Evolutionary conservation across 164 flowering plant genomes (phyloP).

Genomic region (Umbilicus rupestris): DNA sequence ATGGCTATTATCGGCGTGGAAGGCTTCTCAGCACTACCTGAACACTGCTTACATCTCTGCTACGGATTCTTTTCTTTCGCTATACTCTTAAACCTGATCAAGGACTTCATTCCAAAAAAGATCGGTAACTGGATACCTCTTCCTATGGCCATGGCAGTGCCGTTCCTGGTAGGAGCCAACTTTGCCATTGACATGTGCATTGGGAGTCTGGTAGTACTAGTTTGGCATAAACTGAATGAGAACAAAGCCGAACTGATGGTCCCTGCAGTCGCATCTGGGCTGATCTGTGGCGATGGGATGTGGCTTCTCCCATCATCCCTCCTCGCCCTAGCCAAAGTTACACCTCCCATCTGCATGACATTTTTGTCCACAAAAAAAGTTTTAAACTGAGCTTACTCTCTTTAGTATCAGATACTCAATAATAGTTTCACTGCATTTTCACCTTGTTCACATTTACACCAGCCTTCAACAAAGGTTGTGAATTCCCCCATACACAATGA

Average conservation of each 20-base stretch:
- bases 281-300: conserved; percentile 9
- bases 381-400: neutral
- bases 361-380: neutral
- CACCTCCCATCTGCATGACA: conserved; percentile 6
- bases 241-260: conserved; percentile 4
- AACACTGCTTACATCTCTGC: conserved; percentile 5
- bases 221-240: neutral
- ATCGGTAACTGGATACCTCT: conserved; percentile 7
- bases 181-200: conserved; percentile 8
- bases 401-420: neutral
- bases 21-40: conserved; percentile 2
- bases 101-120: neutral
- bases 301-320: conserved; percentile 8
- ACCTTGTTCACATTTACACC: neutral
- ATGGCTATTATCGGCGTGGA: conserved; percentile 8
- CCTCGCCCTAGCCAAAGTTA: conserved; percentile 2
- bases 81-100: neutral
- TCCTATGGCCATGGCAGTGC: conserved; percentile 11
- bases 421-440: neutral
- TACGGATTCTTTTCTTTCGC: conserved; percentile 10
- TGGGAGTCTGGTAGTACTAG: neutral
- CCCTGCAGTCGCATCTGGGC: conserved; percentile 10
- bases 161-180: conserved; percentile 6
- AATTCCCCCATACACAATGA: no score
- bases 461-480: neutral